These are phyloP conservation scores for Linanthus parryae DNA, from an alignment of 148 eudicot species.

Conservation along the genomic window DNA sequence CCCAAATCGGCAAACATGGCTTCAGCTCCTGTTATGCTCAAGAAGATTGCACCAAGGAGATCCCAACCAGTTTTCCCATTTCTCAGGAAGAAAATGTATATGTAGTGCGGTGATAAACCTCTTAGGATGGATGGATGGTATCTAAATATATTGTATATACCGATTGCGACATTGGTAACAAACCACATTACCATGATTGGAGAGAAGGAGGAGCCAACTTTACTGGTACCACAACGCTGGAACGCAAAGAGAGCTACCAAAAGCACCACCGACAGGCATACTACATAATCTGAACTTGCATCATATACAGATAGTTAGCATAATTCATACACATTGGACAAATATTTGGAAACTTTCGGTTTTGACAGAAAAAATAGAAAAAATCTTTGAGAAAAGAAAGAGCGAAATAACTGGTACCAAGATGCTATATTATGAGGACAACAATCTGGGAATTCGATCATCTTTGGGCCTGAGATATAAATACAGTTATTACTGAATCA, in stretches of 20 bases:
- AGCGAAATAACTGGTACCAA: too few species aligned
- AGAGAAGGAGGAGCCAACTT: slow-evolving; percentile 27
- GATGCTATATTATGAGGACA: too few species aligned
- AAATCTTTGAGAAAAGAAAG: too few species aligned
- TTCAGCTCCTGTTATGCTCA: slow-evolving; percentile 35
- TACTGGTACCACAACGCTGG: slow-evolving; percentile 30
- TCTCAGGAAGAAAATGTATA: slow-evolving; percentile 16
- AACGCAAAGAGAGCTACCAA: slow-evolving; percentile 22
- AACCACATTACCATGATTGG: slow-evolving; percentile 31
- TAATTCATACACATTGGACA: too few species aligned
- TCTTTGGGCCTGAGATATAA: too few species aligned
- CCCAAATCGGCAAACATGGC: slow-evolving; percentile 63
- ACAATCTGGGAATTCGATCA: too few species aligned
- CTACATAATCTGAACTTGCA: slow-evolving; percentile 30
- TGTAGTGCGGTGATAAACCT: slow-evolving; percentile 30
- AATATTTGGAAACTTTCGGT: too few species aligned
- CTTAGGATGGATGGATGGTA: slow-evolving; percentile 25
- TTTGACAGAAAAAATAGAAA: too few species aligned
- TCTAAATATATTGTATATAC: slow-evolving; percentile 19
- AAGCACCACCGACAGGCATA: slow-evolving; percentile 18
- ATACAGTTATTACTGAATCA: too few species aligned
- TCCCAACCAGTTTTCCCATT: slow-evolving; percentile 19
- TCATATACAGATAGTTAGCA: too few species aligned
- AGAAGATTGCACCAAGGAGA: slow-evolving; percentile 28
- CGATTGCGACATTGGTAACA: slow-evolving; percentile 12